phyloP scores from a whole-genome alignment of 169 alveolate genomes.

The Plasmodium chabaudi region DNA sequence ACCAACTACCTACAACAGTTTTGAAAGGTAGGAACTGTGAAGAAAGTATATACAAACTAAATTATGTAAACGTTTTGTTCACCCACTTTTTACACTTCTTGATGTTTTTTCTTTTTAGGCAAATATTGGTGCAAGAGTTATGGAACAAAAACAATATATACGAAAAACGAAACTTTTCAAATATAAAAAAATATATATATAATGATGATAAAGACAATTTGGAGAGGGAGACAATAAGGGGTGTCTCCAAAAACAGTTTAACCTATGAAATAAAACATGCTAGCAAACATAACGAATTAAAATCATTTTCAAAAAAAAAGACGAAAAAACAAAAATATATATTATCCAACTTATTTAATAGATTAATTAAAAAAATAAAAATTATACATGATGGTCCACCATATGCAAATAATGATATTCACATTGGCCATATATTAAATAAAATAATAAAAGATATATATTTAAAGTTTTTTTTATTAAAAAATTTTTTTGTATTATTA shows the following conservation, averaged over 20 bases:
- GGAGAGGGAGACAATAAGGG: too few species aligned
- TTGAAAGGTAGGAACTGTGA: slow-evolving; percentile 21
- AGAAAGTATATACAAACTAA: background rate
- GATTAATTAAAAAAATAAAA: slow-evolving; percentile 12
- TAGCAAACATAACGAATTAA: background rate
- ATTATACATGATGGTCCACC: slow-evolving; percentile 93
- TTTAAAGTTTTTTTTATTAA: slow-evolving; percentile 81
- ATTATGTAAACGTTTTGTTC: too few species aligned
- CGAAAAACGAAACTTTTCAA: slow-evolving; percentile 36
- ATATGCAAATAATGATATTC: slow-evolving; percentile 90
- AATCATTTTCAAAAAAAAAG: background rate
- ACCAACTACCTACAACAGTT: slow-evolving; percentile 59
- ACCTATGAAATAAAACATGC: background rate
- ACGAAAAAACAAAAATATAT: slow-evolving; percentile 14
- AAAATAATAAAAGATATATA: slow-evolving; percentile 89
- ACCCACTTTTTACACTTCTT: background rate
- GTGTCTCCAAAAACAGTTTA: too few species aligned
- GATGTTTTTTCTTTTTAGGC: slow-evolving; percentile 15
- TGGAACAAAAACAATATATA: slow-evolving; percentile 40
- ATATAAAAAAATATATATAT: slow-evolving; percentile 37
- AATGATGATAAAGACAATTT: background rate
- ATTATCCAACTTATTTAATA: slow-evolving; percentile 15
- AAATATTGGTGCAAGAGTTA: slow-evolving; percentile 25
- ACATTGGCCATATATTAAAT: slow-evolving; percentile 91
- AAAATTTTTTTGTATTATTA: slow-evolving; percentile 83